A percentile compares a stretch with the other conserved stretches of the same genome.
Conservation (phyloP, 352 stramenopile species). For the Halophytophthora batemanensis region DNA sequence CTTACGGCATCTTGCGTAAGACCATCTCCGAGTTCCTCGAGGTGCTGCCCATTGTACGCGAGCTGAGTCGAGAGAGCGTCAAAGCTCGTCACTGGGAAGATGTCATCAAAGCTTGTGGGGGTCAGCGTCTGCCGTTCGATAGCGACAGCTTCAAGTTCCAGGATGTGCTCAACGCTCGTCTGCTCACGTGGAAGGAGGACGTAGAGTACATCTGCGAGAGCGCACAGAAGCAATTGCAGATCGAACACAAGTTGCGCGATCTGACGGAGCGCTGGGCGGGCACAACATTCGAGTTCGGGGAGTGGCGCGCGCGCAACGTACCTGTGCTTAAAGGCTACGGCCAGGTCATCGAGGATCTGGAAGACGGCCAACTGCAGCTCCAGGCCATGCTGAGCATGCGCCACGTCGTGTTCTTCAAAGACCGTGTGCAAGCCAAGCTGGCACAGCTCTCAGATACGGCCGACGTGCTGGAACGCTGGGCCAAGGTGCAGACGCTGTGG, state of each 20-base stretch:
- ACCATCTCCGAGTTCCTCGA: slow-evolving; percentile 86
- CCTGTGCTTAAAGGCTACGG: slow-evolving; percentile 78
- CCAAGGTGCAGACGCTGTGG: slow-evolving; percentile 91
- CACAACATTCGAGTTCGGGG: slow-evolving; percentile 79
- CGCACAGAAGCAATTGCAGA: slow-evolving; percentile 88
- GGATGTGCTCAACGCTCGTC: slow-evolving; percentile 72
- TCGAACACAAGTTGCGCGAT: slow-evolving; percentile 86
- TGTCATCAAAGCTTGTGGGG: slow-evolving; percentile 50
- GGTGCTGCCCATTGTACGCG: slow-evolving; percentile 77
- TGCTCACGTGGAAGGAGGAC: slow-evolving; percentile 79
- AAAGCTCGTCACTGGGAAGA: slow-evolving; percentile 88
- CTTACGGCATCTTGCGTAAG: slow-evolving; percentile 69
- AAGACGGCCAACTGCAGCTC: slow-evolving; percentile 86
- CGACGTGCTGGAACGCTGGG: slow-evolving; percentile 88
- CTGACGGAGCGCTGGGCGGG: slow-evolving; percentile 83
- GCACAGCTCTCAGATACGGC: slow-evolving; percentile 85
- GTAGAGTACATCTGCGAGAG: slow-evolving; percentile 88
- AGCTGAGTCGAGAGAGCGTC: slow-evolving; percentile 82
- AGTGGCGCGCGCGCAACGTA: slow-evolving; percentile 78
- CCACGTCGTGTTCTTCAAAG: slow-evolving; percentile 88
- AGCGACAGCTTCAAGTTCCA: slow-evolving; percentile 75
- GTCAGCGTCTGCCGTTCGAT: slow-evolving; percentile 51
- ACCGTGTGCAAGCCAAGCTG: slow-evolving; percentile 74
- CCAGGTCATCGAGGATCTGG: slow-evolving; percentile 84
- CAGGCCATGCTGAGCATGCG: slow-evolving; percentile 88